Conservation (phyloP, 2,329 filamentous ascomycete genomes). For the Colletotrichum truncatum region DNA sequence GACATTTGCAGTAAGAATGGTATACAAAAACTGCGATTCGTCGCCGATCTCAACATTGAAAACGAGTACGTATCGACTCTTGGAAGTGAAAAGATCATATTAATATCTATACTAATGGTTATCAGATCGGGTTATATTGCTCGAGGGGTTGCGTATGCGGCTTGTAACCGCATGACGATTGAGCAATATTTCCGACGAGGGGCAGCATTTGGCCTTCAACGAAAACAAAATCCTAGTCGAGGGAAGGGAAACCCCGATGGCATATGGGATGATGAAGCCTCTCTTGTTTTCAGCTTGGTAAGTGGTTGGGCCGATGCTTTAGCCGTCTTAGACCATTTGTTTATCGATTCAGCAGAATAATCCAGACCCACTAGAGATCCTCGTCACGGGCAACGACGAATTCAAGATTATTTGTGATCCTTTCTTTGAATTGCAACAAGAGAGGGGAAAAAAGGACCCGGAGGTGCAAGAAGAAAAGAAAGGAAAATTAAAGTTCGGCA, state of each 20-base stretch:
- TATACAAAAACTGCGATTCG: not conserved
- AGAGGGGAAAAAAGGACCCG: not conserved
- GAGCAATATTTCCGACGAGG: not conserved
- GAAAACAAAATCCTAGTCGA: not conserved
- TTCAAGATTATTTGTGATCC: slow-evolving; percentile 23
- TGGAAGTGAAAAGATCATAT: not conserved
- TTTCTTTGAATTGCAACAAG: not conserved
- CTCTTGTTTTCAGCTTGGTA: not conserved
- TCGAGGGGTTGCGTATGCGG: not conserved
- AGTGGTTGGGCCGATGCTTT: not conserved
- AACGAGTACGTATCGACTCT: not conserved
- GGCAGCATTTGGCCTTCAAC: not conserved
- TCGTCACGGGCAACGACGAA: slow-evolving; percentile 11
- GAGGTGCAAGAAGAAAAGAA: not conserved
- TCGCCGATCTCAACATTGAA: not conserved
- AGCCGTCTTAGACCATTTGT: not conserved
- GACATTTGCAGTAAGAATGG: not conserved
- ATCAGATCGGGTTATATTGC: not conserved
- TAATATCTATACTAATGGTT: too few relatives aligned
- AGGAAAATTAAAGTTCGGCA: not conserved
- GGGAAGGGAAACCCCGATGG: not conserved
- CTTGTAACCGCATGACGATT: not conserved
- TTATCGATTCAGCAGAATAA: not conserved
- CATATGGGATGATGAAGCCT: not conserved
- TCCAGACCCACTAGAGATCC: not conserved